A percentile compares a stretch with the other conserved stretches of the same genome.
These are phyloP conservation scores for Carex pumila DNA, from an alignment of 176 grass and related monocot genomes.

Conservation along the genomic window DNA sequence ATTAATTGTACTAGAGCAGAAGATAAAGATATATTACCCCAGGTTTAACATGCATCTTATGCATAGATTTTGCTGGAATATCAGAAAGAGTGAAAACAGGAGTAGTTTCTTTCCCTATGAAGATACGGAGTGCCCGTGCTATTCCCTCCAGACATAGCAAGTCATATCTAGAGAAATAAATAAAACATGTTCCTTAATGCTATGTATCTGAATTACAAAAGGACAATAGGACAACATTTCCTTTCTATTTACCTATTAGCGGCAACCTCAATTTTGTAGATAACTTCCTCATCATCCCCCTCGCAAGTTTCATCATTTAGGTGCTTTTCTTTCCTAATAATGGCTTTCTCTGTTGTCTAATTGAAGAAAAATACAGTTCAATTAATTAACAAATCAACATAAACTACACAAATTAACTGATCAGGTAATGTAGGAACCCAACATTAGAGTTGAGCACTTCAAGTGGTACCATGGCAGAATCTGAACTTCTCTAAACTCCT, in stretches of 20 bases:
- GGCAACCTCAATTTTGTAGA: conserved; percentile 85
- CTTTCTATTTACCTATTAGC: conserved; percentile 59
- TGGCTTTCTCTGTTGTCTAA: conserved; percentile 89
- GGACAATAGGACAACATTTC: not conserved
- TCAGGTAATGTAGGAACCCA: not conserved
- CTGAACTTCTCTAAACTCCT: not conserved
- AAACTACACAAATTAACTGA: not conserved
- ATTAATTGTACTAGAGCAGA: not conserved
- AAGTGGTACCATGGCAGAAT: not conserved
- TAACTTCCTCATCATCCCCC: conserved; percentile 73
- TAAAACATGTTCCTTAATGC: not conserved
- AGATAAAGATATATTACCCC: conserved; percentile 39
- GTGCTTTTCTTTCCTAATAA: conserved; percentile 88
- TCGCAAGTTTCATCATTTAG: conserved; percentile 40
- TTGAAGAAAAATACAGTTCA: not conserved
- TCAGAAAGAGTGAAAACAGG: conserved; percentile 51
- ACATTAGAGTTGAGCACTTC: not conserved
- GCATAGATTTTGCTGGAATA: conserved; percentile 38
- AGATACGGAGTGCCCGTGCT: conserved; percentile 72
- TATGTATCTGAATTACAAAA: not conserved
- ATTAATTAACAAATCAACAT: not conserved
- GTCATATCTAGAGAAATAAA: conserved; percentile 65
- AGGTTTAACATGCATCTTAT: conserved; percentile 67
- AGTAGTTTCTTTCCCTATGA: conserved; percentile 47
- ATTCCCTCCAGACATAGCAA: conserved; percentile 90